Evolutionary conservation across 2,329 filamentous ascomycete species (phyloP).

Genomic region (Reticulascus tulasneorum): DNA sequence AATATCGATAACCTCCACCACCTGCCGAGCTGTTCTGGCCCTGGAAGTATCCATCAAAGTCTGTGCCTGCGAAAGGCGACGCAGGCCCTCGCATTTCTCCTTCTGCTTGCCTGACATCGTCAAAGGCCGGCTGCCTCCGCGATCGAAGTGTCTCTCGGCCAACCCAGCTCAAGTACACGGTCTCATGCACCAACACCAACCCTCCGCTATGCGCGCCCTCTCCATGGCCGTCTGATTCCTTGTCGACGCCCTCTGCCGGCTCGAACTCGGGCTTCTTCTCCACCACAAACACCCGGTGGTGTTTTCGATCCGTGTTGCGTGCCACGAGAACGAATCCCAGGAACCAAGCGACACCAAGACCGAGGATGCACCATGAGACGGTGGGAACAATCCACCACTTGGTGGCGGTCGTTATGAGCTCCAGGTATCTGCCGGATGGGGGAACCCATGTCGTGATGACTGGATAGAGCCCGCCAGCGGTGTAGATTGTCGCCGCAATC

Average conservation of each 20-base stretch:
- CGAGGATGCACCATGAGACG: slow-evolving; percentile 26
- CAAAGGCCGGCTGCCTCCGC: slow-evolving; percentile 3
- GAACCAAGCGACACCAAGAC: slow-evolving; percentile 25
- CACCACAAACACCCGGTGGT: slow-evolving; percentile 27
- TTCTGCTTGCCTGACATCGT: slow-evolving; percentile 5
- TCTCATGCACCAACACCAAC: slow-evolving; percentile 31
- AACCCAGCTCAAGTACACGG: slow-evolving; percentile 30
- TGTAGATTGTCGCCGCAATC: slow-evolving; percentile 24
- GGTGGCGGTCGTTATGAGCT: background rate
- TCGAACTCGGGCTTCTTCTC: slow-evolving; percentile 31
- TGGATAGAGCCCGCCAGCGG: slow-evolving; percentile 26
- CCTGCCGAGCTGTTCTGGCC: background rate
- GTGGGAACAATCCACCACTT: slow-evolving; percentile 28
- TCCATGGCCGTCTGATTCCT: slow-evolving; percentile 1
- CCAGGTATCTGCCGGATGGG: slow-evolving; percentile 9
- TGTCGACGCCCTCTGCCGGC: slow-evolving; percentile 16
- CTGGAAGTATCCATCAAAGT: slow-evolving; percentile 9
- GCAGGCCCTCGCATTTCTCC: slow-evolving; percentile 1
- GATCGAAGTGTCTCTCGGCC: slow-evolving; percentile 21
- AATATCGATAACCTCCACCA: slow-evolving; percentile 1
- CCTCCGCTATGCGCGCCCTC: slow-evolving; percentile 17
- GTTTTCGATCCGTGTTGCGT: slow-evolving; percentile 21
- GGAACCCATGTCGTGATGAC: slow-evolving; percentile 28
- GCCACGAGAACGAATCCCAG: slow-evolving; percentile 28
- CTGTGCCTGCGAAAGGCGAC: slow-evolving; percentile 10